phyloP scores from a whole-genome alignment of 768 basidiomycete species.

The Boletellus emodensis region DNA sequence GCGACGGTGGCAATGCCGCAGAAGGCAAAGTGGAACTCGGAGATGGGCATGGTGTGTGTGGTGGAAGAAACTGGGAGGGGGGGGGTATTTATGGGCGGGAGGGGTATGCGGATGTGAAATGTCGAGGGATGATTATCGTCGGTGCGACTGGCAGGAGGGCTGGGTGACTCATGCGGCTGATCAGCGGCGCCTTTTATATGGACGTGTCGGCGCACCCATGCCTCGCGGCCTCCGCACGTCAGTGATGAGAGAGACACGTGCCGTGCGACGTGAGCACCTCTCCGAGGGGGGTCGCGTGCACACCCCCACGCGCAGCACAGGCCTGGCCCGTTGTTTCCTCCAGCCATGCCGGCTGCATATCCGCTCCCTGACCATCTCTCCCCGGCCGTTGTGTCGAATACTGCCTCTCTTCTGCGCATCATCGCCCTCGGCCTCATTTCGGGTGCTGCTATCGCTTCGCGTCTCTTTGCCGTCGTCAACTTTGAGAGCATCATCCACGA shows the following conservation, averaged over 20 bases:
- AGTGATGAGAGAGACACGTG: conserved; percentile 23
- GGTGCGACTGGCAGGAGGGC: conserved; percentile 8
- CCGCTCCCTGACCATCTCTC: conserved; percentile 69
- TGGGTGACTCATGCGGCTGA: conserved; percentile 6
- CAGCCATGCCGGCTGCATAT: conserved; percentile 71
- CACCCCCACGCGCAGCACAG: conserved; percentile 21
- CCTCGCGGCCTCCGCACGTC: conserved; percentile 32
- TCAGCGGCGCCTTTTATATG: conserved; percentile 32
- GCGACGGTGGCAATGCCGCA: conserved; percentile 58
- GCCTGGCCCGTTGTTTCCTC: background rate
- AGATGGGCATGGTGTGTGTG: conserved; percentile 34
- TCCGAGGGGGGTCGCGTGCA: conserved; percentile 8
- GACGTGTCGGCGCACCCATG: conserved; percentile 19
- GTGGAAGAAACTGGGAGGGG: background rate
- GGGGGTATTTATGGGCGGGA: conserved; percentile 19
- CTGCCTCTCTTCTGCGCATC: conserved; percentile 86
- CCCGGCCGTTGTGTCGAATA: conserved; percentile 73
- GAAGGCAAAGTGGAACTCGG: conserved; percentile 53
- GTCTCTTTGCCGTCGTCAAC: conserved; percentile 95
- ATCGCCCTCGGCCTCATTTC: conserved; percentile 89
- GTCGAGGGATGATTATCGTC: conserved; percentile 22
- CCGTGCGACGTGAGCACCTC: conserved; percentile 6
- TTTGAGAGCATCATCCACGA: conserved; percentile 99
- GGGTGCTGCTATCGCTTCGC: conserved; percentile 90
- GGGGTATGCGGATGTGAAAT: conserved; percentile 6